Evolutionary conservation across 139 green algal genomes (phyloP), one percentile per base, ranked within the genome.

Genomic region (Closterium sp.): DNA sequence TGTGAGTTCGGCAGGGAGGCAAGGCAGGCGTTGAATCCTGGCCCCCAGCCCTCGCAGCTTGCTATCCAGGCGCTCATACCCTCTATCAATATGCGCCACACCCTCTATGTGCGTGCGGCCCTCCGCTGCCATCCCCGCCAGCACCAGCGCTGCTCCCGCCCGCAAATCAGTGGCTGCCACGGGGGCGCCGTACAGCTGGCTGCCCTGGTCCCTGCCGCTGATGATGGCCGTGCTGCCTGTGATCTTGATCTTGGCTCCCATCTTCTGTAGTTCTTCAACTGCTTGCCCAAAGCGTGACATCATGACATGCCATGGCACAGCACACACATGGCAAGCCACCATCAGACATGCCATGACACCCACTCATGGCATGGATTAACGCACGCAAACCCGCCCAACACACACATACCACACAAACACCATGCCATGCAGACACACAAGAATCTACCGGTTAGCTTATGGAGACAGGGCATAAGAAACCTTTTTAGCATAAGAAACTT

Each of bases 101-200:
- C 90, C 93, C 30, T 95, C 89, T 91, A 94, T 94, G 70, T 94
- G 92, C 2, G 95, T 96, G 17, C 86, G 70, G 9, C 95, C 95
- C 89, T 95, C 91, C n/a, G 95, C 95, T n/a, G 93, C 93, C 93
- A 96, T 86, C 10, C 93, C 95, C n/a, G 95, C 95, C 31, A 96
- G n/a, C 11, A 96, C 89, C 30, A 96, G 89, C n/a, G 95, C 95
- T 28, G 95, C 95, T 6, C 93, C 95, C 1, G 91, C 93, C 2
- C 95, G 90, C 91, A 96, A 85, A 89, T 96, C 95, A 19, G 90
- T 95, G 11, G 95, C 93, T 7, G 31, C 86, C 9, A 96, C 95
- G 7, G 29, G n/a, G 24, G 70, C 90, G n/a, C 95, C 95, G 27
- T 91, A 92, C 19, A 96, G 94, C 34, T 50, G 30, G 87, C 92